Evolutionary conservation across 108 stramenopile species (phyloP), one percentile per base, ranked within the genome.

Genomic region (Nannochloropsis oceanica): DNA sequence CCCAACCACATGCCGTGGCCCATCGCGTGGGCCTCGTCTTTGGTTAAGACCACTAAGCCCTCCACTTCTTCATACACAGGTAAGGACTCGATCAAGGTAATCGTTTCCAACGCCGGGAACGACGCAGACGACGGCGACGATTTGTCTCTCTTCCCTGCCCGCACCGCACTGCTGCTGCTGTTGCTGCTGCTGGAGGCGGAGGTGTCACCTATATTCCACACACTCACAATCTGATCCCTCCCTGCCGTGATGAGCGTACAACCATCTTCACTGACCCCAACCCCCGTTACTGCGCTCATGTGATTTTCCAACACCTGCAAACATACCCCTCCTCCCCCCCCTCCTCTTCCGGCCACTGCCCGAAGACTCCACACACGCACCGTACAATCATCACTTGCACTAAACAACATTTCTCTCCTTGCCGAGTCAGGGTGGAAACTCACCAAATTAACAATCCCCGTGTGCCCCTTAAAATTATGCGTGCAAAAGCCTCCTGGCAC

Each of bases 231-330:
- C 82, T 86, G 80, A 34, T 90, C 90, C 46, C 90, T 80, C 14
- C 90, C 89, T 25, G 86, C 87, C 34, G 88, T 34, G 80, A 92
- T 94, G 93, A 96, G 12, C 89, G 79, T 79, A 25, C 84, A 22
- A 8, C 84, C 82, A 24, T 85, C 90, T 24, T 26, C 81, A 84
- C 82, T 43, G 73, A 90, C 89, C 79, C 87, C 92, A 86, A 96
- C 90, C 80, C 93, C 92, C 1, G 94, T 96, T 50, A 96, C 96
- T 25, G 94, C 90, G 73, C 95, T 93, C 26, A 96, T 88, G 92
- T 97, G 97, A 90, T 95, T 95, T 13, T 90, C 85, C 79, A 96
- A 80, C 25, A 94, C 92, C 8, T 93, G 91, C 24, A 93, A 87
- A 43, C 90, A 90, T 7, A 27, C 22, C 12, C 59, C 59, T 24